These are phyloP conservation scores for Solanum infundibuliforme DNA, from an alignment of 257 asterid genomes.

Conservation along the genomic window DNA sequence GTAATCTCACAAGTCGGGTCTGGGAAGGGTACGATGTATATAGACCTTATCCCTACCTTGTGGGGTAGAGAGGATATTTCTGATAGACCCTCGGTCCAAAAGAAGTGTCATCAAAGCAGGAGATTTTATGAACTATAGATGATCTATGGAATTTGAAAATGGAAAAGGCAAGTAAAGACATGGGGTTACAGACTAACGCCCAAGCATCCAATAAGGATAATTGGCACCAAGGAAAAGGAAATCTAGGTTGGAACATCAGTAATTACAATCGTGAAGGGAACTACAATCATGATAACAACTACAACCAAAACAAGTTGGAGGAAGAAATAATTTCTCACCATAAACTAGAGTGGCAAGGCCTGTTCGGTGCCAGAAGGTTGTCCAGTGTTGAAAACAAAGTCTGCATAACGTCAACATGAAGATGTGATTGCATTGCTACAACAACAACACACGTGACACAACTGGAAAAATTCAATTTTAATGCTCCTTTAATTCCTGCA, in stretches of 20 bases:
- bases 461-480: background rate
- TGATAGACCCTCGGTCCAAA: background rate
- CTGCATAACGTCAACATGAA: constrained; percentile 3
- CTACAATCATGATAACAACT: too few relatives aligned
- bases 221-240: too few relatives aligned
- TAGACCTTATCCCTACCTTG: background rate
- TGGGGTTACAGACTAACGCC: too few relatives aligned
- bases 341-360: constrained; percentile 23
- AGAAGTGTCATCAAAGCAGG: background rate
- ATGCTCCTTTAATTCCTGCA: background rate
- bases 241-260: too few relatives aligned
- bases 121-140: background rate
- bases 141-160: background rate
- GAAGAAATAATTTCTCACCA: constrained; percentile 11
- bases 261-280: too few relatives aligned
- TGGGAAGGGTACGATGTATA: background rate
- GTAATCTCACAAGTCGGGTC: background rate
- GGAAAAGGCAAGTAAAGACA: background rate
- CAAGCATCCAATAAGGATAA: too few relatives aligned
- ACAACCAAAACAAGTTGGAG: background rate
- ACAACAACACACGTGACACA: background rate
- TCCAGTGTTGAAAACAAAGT: constrained; percentile 22
- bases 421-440: background rate
- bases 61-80: background rate
- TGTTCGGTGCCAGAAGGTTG: constrained; percentile 18